Percentiles rank a stretch among this genome's conserved stretches.
phyloP scores from a whole-genome alignment of 805 yeast genomes.

The Metschnikowia chrysomelidarum region DNA sequence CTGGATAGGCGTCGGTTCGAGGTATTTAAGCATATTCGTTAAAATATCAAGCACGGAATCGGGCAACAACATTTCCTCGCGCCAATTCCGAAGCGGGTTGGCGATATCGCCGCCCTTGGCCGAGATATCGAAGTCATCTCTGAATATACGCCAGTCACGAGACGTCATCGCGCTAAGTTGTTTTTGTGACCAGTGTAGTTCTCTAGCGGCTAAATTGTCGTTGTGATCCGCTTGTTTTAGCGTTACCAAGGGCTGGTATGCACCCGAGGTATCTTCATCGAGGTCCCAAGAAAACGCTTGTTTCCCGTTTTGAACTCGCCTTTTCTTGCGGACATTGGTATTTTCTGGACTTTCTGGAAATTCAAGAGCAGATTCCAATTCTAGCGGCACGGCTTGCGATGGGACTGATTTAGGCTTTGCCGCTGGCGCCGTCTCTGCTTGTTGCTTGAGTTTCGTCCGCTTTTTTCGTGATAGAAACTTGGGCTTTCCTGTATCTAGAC shows the following conservation, averaged over 20 bases:
- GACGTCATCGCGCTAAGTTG: conserved; percentile 60
- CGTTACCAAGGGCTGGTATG: conserved; percentile 41
- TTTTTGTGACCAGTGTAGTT: conserved; percentile 68
- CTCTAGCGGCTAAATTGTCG: conserved; percentile 20
- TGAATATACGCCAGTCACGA: conserved; percentile 88
- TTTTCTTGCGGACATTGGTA: conserved; percentile 7
- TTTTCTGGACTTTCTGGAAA: no score
- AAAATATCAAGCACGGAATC: conserved; percentile 27
- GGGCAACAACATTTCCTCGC: conserved; percentile 54
- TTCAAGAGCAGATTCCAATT: no score
- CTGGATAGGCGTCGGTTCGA: conserved; percentile 86
- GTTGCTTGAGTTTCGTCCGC: conserved; percentile 6
- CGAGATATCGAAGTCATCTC: conserved; percentile 70
- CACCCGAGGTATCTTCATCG: conserved; percentile 60
- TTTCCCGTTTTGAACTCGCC: conserved; percentile 20
- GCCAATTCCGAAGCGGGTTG: conserved; percentile 74
- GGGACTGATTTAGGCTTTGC: no score
- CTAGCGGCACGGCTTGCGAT: no score
- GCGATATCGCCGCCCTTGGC: conserved; percentile 45
- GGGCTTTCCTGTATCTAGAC: conserved; percentile 11
- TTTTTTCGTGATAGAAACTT: conserved; percentile 17
- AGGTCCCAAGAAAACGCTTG: conserved; percentile 71
- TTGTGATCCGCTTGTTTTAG: conserved; percentile 14
- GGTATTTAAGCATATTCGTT: conserved; percentile 41
- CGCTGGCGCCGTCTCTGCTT: no score